Base-by-base conservation (phyloP, 2,329 filamentous ascomycete species). In the Nothopassalora personata region DNA sequence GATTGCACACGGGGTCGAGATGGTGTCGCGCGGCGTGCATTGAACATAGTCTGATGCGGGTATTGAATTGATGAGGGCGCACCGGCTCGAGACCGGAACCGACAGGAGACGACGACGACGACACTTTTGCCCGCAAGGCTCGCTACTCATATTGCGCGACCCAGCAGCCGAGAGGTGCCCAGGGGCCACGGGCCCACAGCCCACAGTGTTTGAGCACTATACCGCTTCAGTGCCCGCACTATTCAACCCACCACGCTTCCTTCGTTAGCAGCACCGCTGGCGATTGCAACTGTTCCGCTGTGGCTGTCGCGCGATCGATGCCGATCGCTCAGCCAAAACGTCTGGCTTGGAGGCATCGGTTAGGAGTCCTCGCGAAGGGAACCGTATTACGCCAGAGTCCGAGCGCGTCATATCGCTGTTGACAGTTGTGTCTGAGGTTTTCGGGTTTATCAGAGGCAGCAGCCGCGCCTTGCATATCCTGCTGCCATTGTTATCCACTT, bases 291-390 rank as follows among this genome's bases (percentile, higher is more conserved):
- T 51, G 30, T 56, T 45, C 54, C 57, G 60, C 47, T 58, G 60
- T 60, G 60, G 60, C 60, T 62, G 57, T 62, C 60, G 56, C 58
- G 56, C 55, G 49, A 58, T 56, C 56, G 45, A 48, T 58, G 59
- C 56, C 58, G 56, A 49, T 50, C 19, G n/a, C 31, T 28, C 5
- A 19, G 47, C 18, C 55, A 57, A 57, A 57, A 57, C 55, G 47
- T 33, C 48, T 57, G 55, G 55, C 33, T 39, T 23, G 51, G 51
- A 23, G 31, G 33, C 34, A 33, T 23, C 51, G 51, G 36, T 53
- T 45, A 31, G 31, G 5, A 28, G 13, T 28, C 49, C 49, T 31
- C 27, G 30, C 49, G 49, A 51, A 51, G 28, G 1, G 5, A 51
- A 28, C 27, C 30, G 31, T 34, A 11, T 34, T 34, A 28, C 27